Base-by-base conservation (phyloP, 2,329 filamentous ascomycete genomes). In the Zopfia rhizophila region DNA sequence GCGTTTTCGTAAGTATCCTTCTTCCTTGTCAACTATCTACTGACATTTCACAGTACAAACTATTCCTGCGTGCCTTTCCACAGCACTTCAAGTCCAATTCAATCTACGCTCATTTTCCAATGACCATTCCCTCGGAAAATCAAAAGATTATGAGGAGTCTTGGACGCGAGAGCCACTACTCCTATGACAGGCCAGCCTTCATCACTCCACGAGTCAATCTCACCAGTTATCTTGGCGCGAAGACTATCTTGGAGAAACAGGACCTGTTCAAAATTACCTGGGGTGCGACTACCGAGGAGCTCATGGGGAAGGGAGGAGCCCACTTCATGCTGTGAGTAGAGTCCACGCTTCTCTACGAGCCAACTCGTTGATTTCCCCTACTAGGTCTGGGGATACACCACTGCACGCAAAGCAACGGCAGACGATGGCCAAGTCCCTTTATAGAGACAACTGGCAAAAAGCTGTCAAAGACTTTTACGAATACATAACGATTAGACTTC, bases 1-100 rank as follows among this genome's bases (percentile, higher is more conserved):
- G 69, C 90, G 58, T 88, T 91, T 88, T 91, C 68, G 69, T 84
- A 91, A 64, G 89, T 89, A 27, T 89, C 86, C 54, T 82, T 89
- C n/a, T 88, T 91, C 68, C 89, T 91, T 68, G 17, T 16, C 17
- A 5, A 14, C 14, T 33, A 16, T 32, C 5, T 12, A 10, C 36
- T 38, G 16, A 38, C 16, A 4, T 27, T 11, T 10, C 24, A 21
- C 24, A 41, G 39, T 90, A 91, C 76, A 92, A 91, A 75, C 78
- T 93, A 16, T 86, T 90, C 61, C 75, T 88, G 36, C 82, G 87
- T 5, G 87, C 88, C 0, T 89, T 92, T 76, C 89, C 89, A 1
- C 80, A 87, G 55, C 85, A 89, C 73, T 91, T 90, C 79, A 84
- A 82, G 64, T 71, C 77, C n/a, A 85, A 92, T 72, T 90, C 87